Base-by-base conservation (phyloP, 371 early-diverging fungal genomes). In the Mortierella sp. region DNA sequence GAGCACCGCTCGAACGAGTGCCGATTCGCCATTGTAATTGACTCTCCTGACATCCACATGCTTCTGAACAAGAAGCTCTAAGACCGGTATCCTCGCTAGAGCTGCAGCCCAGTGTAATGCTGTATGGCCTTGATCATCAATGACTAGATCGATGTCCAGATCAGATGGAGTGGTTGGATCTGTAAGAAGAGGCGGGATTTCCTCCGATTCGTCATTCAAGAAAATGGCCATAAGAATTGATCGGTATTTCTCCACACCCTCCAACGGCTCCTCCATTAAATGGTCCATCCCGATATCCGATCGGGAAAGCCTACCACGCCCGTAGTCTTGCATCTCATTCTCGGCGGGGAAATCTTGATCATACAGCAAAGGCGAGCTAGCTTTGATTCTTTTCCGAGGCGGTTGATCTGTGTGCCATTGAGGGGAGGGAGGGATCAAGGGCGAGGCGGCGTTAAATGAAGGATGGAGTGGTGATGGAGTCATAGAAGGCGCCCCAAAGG, bases 91-190 rank as follows among this genome's bases (percentile, higher is more conserved):
- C 61, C 94, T 86, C 1, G 92, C 98, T 40, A 95, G 85, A 4
- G 94, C 92, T 1, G 95, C 92, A 0, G 97, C 96, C 94, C 95
- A 94, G 71, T 97, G 97, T 40, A 96, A 78, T 0, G 95, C 88
- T 0, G 96, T 93, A 78, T 94, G 90, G 3, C 96, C 96, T 64
- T 94, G 94, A 61, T 94, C 94, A 75, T 95, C 94, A 49, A 97
- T 90, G 0, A 89, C 85, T 24, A 93, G 75, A 76, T 95, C 91
- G 37, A 92, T 81, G 64, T 95, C 92, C 26, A 94, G 84, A 45
- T 87, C 88, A 5, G 75, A 26, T 3, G 86, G 78, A 0, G 85
- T 60, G 9, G 78, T 74, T 0, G 88, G 77, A n/a, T 84, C 72
- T 11, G 85, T 84, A 35, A 96, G 70, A 5, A 91, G 84, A 4